Base-by-base conservation (phyloP, 495 filamentous ascomycete species). In the Amniculicola lignicola region DNA sequence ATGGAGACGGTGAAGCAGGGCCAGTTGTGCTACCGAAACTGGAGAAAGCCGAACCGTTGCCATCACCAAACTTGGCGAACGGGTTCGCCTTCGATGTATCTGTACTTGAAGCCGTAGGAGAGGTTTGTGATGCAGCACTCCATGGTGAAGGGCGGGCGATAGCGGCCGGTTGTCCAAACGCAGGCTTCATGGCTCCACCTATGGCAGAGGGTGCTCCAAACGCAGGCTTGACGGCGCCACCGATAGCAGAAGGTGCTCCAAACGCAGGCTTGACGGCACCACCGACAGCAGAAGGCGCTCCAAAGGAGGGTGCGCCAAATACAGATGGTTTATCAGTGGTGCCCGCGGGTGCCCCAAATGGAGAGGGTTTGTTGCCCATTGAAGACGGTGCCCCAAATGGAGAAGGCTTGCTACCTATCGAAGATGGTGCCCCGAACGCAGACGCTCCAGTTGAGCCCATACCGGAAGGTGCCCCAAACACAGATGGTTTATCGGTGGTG, bases 111-210 rank as follows among this genome's bases (percentile, higher is more conserved):
- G 57, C 36, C 45, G 57, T 29, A 59, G 23, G 66, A 52, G 61
- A 48, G 12, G 58, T 58, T 18, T 59, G 38, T 16, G 68, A 54
- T 10, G 65, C 49, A 22, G 70, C 46, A 5, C 51, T 71, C 76
- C 76, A 79, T 6, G 70, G 69, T 1, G 76, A 79, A 18, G 49
- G 35, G 29, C 70, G 63, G 52, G 27, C 74, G 69, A 38, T 7
- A 33, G n/a, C 29, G 7, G 7, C 29, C 29, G n/a, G 29, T n/a
- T 33, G 29, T 33, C n/a, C 29, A 7, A n/a, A 73, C 53, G 0
- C 62, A 60, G 25, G 63, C 67, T 15, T 78, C 66, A 58, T n/a
- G n/a, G n/a, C n/a, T n/a, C n/a, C n/a, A n/a, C n/a, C n/a, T n/a
- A n/a, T n/a, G n/a, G n/a, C n/a, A n/a, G n/a, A n/a, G n/a, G n/a